These are phyloP conservation scores for Pyricularia sp. DNA, from an alignment of 2,329 filamentous ascomycete species.

Conservation along the genomic window DNA sequence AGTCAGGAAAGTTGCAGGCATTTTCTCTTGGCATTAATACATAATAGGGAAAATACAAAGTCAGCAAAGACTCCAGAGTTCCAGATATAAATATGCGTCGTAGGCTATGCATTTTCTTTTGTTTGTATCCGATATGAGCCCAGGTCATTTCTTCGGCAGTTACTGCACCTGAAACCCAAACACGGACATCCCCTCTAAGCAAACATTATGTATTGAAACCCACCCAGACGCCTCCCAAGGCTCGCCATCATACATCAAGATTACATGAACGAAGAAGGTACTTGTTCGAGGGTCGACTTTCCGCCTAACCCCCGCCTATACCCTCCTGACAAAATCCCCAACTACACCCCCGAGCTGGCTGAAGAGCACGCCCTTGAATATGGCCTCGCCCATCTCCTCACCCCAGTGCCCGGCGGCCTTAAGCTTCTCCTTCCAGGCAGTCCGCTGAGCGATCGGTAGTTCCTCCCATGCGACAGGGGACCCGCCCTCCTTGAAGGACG, in stretches of 20 bases:
- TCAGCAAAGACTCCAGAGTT: too few relatives aligned
- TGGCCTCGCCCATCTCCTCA: conserved; percentile 62
- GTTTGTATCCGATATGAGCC: too few relatives aligned
- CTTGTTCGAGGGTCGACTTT: neutral
- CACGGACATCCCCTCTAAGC: neutral
- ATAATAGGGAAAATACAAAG: too few relatives aligned
- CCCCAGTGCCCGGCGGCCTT: conserved; percentile 63
- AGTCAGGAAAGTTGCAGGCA: too few relatives aligned
- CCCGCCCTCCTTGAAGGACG: conserved; percentile 27
- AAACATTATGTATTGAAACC: neutral
- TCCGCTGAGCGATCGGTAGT: conserved; percentile 46
- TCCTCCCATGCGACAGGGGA: conserved; percentile 49
- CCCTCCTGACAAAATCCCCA: conserved; percentile 29
- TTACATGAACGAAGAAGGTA: neutral
- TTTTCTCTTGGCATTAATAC: too few relatives aligned
- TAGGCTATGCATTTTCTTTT: too few relatives aligned
- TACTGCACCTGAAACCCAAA: too few relatives aligned
- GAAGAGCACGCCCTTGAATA: conserved; percentile 69
- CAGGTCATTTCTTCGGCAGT: too few relatives aligned
- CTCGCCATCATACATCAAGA: neutral
- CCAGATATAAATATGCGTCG: too few relatives aligned
- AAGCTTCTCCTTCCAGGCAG: conserved; percentile 57
- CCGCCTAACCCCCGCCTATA: conserved; percentile 7
- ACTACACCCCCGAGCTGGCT: conserved; percentile 54
- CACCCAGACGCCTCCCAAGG: neutral